Conservation (phyloP, 2,329 filamentous ascomycete species). For the Akanthomyces uredinophilus region DNA sequence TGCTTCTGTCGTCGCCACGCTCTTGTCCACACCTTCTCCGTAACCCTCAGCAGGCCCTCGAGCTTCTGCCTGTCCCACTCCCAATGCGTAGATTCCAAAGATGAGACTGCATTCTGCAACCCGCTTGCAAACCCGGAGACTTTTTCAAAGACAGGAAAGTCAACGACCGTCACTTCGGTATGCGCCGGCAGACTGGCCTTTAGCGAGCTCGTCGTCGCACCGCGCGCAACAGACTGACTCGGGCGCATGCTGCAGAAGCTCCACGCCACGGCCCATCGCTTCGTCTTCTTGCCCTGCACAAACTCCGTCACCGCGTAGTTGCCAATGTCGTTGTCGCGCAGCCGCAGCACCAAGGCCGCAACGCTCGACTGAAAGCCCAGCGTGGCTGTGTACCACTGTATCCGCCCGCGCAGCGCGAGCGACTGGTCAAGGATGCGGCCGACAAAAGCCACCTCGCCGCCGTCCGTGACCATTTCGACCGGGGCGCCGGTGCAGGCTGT, state of each 20-base stretch:
- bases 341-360: slow-evolving; percentile 54
- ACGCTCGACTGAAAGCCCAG: slow-evolving; percentile 74
- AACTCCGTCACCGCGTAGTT: slow-evolving; percentile 85
- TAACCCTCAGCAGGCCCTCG: slow-evolving; percentile 57
- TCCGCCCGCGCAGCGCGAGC: slow-evolving; percentile 48
- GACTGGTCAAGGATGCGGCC: slow-evolving; percentile 67
- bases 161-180: slow-evolving; percentile 37
- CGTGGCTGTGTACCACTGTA: slow-evolving; percentile 91
- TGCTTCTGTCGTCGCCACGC: slow-evolving; percentile 60
- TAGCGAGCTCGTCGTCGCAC: slow-evolving; percentile 34
- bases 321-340: slow-evolving; percentile 51
- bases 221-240: slow-evolving; percentile 39
- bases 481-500: slow-evolving; percentile 72
- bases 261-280: slow-evolving; percentile 86
- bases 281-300: slow-evolving; percentile 70
- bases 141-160: slow-evolving; percentile 41
- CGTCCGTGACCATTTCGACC: slow-evolving; percentile 78
- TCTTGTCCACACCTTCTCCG: slow-evolving; percentile 74
- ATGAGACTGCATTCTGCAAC: slow-evolving; percentile 43
- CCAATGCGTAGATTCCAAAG: slow-evolving; percentile 59
- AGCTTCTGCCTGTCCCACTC: slow-evolving; percentile 50
- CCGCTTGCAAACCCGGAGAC: slow-evolving; percentile 31
- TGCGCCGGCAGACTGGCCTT: slow-evolving; percentile 40
- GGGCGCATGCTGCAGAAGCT: slow-evolving; percentile 69
- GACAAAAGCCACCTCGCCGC: slow-evolving; percentile 75